These are phyloP conservation scores for Fusarium armeniacum DNA, from an alignment of 2,329 filamentous ascomycete species.

Conservation along the genomic window DNA sequence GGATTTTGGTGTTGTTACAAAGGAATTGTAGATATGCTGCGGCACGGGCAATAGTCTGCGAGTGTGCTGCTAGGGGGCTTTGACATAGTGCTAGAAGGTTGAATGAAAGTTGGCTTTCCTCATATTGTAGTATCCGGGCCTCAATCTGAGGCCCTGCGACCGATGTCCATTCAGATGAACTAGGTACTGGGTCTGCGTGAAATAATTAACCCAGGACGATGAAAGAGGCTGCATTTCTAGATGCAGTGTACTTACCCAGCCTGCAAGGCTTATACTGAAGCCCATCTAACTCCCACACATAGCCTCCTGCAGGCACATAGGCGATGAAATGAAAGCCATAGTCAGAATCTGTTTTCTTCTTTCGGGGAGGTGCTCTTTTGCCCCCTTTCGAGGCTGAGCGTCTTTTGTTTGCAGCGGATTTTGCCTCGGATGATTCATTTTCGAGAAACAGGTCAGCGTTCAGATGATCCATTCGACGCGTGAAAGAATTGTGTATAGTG, in stretches of 20 bases:
- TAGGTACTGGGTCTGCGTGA: slow-evolving; percentile 31
- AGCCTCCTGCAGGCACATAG: slow-evolving; percentile 81
- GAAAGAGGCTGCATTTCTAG: no score
- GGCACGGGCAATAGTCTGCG: slow-evolving; percentile 61
- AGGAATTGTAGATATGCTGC: slow-evolving; percentile 59
- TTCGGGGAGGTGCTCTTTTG: slow-evolving; percentile 48
- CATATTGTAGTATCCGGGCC: slow-evolving; percentile 75
- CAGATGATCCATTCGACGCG: slow-evolving; percentile 81
- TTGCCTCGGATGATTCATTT: slow-evolving; percentile 64
- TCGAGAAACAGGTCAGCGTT: slow-evolving; percentile 76
- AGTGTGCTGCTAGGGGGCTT: slow-evolving; percentile 70
- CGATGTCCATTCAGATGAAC: slow-evolving; percentile 72
- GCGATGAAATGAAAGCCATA: slow-evolving; percentile 89
- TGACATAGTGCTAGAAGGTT: slow-evolving; percentile 81
- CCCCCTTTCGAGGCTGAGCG: slow-evolving; percentile 54
- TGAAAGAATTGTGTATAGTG: slow-evolving; percentile 88
- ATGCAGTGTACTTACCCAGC: slow-evolving; percentile 50
- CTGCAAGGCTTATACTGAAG: slow-evolving; percentile 76
- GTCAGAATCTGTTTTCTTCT: slow-evolving; percentile 65
- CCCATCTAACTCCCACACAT: slow-evolving; percentile 91
- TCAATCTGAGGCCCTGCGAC: slow-evolving; percentile 75
- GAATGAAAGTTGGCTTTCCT: slow-evolving; percentile 77
- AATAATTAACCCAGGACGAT: slow-evolving; percentile 14
- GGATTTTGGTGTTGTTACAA: slow-evolving; percentile 50
- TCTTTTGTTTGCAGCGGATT: slow-evolving; percentile 54